Base-by-base conservation (phyloP, 495 filamentous ascomycete species). In the Xylaria castorea region DNA sequence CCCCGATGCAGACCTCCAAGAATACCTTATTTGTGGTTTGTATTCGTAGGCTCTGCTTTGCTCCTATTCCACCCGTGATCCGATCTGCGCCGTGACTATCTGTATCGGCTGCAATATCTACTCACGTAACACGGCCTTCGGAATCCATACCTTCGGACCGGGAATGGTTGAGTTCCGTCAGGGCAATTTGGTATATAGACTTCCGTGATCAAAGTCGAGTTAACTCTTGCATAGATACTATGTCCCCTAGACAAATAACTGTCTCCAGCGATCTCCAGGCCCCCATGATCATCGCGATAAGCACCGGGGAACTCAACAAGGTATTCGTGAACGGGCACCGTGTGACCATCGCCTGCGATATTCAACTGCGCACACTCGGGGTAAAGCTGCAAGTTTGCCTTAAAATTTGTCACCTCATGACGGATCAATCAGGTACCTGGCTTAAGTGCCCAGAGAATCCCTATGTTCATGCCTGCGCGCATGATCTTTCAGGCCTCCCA, bases 361-460 rank as follows among this genome's bases (percentile, higher is more conserved):
- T 73, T 80, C 32, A 86, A 62, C 73, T 86, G 82, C 5, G 83
- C 84, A 68, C 83, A 86, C 72, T 85, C 79, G 63, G 82, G 75
- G 66, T 83, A 85, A 74, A 84, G 77, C 70, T 81, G 77, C 18
- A 79, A 68, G 34, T 75, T 78, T 22, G 75, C 70, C 64, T 81
- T 73, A 1, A 82, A 77, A 25, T 77, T 74, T 27, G 82, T 76
- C 55, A 82, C 77, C 73, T 84, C 81, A 73, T 85, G 81, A n/a
- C 82, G 76, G 46, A 85, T 77, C 30, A 85, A 71, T 72, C 84
- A 85, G 66, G 78, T 78, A 58, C 83, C 82, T 1, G 75, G 66
- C n/a, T 75, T 80, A n/a, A 84, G 72, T 57, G 71, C 75, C 63
- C 55, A 68, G 12, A 81, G 83, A 27, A 84, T 76, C 22, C 25